Base-by-base conservation (phyloP, 2,329 filamentous ascomycete species). In the Ophiostoma angusticollis region DNA sequence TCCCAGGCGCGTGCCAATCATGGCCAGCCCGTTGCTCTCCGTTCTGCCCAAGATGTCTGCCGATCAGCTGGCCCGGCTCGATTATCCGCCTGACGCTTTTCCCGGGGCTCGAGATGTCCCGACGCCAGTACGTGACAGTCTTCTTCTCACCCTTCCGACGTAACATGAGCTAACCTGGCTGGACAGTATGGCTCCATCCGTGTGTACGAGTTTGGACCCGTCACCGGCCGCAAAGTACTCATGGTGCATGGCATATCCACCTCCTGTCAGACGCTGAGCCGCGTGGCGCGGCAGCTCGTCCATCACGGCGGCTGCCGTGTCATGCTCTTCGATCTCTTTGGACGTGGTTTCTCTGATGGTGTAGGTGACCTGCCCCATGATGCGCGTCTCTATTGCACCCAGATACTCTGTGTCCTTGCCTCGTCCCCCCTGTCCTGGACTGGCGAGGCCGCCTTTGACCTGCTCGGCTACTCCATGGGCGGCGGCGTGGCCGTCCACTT, bases 231-330 rank as follows among this genome's bases (percentile, higher is more conserved):
- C 32, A 87, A 82, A 51, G 77, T 91, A 5, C 58, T 93, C 13
- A 67, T 93, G 24, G 66, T 93, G 8, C 85, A 93, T 54, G 85
- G 85, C 31, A 89, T 93, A 54, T 84, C 78, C 44, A 93, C 84
- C 0, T 80, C 84, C 0, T 85, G 80, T 55, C 72, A 87, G 49
- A 78, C 82, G 2, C 64, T 91, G 13, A 69, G 70, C 19, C 70
- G 69, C 31, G 58, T 93, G 24, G 81, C 84, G 21, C 65, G 77
- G 49, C 68, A 66, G 16, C 66, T 93, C 17, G 83, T 72, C 3
- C 64, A 70, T 28, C 45, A 31, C 31, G 70, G 69, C 36, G 82
- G 84, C 23, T 87, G 76, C 53, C 72, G 85, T 30, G 84, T 93
- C 11, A 78, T 93, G 75, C 64, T 91, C 4, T 91, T 86, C 54